These are phyloP conservation scores for Xylaria sp. DNA, from an alignment of 2,329 filamentous ascomycete species.

Conservation along the genomic window DNA sequence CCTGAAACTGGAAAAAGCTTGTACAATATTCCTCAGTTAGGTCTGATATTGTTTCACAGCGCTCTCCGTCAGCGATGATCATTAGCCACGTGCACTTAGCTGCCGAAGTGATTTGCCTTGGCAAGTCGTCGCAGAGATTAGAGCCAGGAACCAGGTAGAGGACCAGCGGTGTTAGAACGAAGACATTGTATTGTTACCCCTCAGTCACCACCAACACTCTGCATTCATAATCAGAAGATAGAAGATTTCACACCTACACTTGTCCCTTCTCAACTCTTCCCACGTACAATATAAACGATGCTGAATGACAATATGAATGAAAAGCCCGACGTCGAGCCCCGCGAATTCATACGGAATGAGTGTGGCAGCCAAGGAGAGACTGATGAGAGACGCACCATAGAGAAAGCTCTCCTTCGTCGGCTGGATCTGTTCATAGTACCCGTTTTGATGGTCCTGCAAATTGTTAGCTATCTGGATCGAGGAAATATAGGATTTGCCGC, in stretches of 20 bases:
- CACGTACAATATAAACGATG: conserved; percentile 6
- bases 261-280: no score
- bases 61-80: background rate
- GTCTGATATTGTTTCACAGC: no score
- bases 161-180: no score
- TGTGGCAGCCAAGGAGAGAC: conserved; percentile 4
- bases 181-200: background rate
- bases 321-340: conserved; percentile 25
- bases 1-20: no score
- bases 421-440: conserved; percentile 39
- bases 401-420: conserved; percentile 36
- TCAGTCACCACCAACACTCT: background rate
- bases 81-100: no score
- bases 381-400: conserved; percentile 20
- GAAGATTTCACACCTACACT: background rate
- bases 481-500: conserved; percentile 47
- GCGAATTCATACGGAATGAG: conserved; percentile 20
- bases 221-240: background rate
- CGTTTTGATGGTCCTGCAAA: conserved; percentile 38
- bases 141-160: no score
- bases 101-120: no score
- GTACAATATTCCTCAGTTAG: no score
- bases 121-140: no score
- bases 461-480: conserved; percentile 45
- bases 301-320: background rate